phyloP scores from a whole-genome alignment of 2,329 filamentous ascomycete species.

The Dactylellina haptotyla region DNA sequence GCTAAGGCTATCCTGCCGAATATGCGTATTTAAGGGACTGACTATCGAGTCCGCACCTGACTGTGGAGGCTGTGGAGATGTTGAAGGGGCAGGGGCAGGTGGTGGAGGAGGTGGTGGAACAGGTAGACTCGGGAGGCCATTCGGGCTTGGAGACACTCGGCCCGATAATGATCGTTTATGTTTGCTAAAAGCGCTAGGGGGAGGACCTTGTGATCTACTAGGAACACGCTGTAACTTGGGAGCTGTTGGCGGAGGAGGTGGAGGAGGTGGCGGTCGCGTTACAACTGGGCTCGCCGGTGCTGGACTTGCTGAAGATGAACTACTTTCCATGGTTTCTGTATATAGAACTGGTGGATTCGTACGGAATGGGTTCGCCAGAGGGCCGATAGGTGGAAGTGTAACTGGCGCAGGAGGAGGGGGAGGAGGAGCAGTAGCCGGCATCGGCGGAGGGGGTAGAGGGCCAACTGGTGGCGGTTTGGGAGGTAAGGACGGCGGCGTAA shows the following conservation, averaged over 20 bases:
- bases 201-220: constrained; percentile 11
- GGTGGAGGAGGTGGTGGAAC: constrained; percentile 33
- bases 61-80: not conserved
- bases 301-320: not conserved
- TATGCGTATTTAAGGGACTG: constrained; percentile 1
- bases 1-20: constrained; percentile 21
- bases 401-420: constrained; percentile 13
- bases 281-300: not conserved
- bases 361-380: constrained; percentile 41
- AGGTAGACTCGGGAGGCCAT: constrained; percentile 26
- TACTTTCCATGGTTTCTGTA: constrained; percentile 23
- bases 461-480: constrained; percentile 8
- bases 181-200: constrained; percentile 41
- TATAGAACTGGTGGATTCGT: constrained; percentile 9
- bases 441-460: constrained; percentile 27
- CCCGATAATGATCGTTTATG: constrained; percentile 33
- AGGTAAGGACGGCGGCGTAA: constrained; percentile 3
- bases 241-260: constrained; percentile 30
- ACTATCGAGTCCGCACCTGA: not conserved
- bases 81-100: not conserved
- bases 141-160: constrained; percentile 21
- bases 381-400: constrained; percentile 12
- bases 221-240: constrained; percentile 28
- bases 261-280: not conserved
- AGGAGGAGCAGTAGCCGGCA: constrained; percentile 10